phyloP scores from a whole-genome alignment of 257 asterid genomes.

The Rehmannia glutinosa region DNA sequence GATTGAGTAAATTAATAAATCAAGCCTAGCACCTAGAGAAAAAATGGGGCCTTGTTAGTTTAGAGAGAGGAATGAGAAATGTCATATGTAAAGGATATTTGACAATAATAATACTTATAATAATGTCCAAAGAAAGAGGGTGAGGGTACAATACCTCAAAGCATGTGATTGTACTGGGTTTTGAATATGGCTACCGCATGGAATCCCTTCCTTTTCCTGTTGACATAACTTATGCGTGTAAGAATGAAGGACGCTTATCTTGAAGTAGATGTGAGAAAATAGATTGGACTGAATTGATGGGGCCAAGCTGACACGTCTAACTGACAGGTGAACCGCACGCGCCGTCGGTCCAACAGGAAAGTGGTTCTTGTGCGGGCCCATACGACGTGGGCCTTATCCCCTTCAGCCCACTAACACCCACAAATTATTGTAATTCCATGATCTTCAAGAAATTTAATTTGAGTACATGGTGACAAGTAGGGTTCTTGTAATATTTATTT shows the following conservation, averaged over 20 bases:
- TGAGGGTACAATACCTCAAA: slow-evolving; percentile 1
- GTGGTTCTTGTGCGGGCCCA: background rate
- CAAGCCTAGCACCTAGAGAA: too few species aligned
- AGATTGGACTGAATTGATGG: slow-evolving; percentile 3
- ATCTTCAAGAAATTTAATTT: too few species aligned
- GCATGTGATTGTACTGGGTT: background rate
- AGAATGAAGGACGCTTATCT: slow-evolving; percentile 1
- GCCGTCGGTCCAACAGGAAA: background rate
- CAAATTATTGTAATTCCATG: background rate
- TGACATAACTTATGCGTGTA: slow-evolving; percentile 10
- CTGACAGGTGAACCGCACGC: slow-evolving; percentile 13
- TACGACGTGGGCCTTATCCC: slow-evolving; percentile 17
- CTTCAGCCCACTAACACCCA: background rate
- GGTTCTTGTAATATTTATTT: too few species aligned
- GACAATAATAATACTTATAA: too few species aligned
- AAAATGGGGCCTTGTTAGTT: too few species aligned
- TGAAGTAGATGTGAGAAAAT: background rate
- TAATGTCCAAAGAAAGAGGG: background rate
- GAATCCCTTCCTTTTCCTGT: background rate
- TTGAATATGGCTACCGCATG: background rate
- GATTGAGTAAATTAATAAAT: too few species aligned
- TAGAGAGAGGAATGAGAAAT: too few species aligned
- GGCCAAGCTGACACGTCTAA: background rate
- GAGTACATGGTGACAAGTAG: too few species aligned
- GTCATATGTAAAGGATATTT: too few species aligned